These are phyloP conservation scores for Fusarium subtropicale DNA, from an alignment of 2,329 filamentous ascomycete species.

Conservation along the genomic window DNA sequence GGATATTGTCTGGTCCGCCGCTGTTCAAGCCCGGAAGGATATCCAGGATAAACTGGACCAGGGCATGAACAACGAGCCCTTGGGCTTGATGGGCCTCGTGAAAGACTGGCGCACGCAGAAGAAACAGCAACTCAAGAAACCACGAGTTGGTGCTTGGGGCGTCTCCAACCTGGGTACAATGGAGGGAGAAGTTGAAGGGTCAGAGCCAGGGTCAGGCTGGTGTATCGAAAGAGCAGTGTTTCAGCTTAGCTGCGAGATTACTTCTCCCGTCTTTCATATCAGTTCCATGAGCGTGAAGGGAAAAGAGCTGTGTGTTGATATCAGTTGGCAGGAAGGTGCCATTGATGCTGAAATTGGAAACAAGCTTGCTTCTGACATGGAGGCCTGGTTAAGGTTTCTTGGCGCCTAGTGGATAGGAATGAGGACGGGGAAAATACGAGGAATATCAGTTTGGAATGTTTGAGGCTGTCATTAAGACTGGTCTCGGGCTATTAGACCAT, in stretches of 20 bases:
- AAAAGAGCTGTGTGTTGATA: slow-evolving; percentile 41
- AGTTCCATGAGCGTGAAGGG: slow-evolving; percentile 41
- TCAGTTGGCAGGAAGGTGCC: slow-evolving; percentile 43
- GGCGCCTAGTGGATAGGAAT: slow-evolving; percentile 22
- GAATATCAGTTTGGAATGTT: slow-evolving; percentile 1
- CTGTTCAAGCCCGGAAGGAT: slow-evolving; percentile 22
- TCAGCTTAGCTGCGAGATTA: slow-evolving; percentile 40
- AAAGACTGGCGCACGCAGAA: slow-evolving; percentile 42
- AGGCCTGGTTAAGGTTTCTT: slow-evolving; percentile 40
- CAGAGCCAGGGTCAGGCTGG: slow-evolving; percentile 30
- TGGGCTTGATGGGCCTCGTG: slow-evolving; percentile 44
- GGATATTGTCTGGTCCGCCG: slow-evolving; percentile 26
- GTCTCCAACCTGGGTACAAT: slow-evolving; percentile 48
- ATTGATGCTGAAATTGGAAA: slow-evolving; percentile 36
- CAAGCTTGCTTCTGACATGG: slow-evolving; percentile 37
- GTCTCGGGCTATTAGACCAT: background rate
- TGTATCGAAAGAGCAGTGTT: slow-evolving; percentile 38
- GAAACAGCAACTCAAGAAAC: slow-evolving; percentile 35
- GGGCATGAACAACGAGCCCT: slow-evolving; percentile 41
- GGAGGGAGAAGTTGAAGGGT: slow-evolving; percentile 27
- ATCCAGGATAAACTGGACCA: slow-evolving; percentile 31
- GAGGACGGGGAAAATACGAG: slow-evolving; percentile 7
- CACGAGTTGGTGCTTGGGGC: slow-evolving; percentile 38
- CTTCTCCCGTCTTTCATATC: slow-evolving; percentile 39
- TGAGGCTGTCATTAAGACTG: background rate